Base-by-base conservation (phyloP, 768 basidiomycete genomes). In the Hericium rajendrae region DNA sequence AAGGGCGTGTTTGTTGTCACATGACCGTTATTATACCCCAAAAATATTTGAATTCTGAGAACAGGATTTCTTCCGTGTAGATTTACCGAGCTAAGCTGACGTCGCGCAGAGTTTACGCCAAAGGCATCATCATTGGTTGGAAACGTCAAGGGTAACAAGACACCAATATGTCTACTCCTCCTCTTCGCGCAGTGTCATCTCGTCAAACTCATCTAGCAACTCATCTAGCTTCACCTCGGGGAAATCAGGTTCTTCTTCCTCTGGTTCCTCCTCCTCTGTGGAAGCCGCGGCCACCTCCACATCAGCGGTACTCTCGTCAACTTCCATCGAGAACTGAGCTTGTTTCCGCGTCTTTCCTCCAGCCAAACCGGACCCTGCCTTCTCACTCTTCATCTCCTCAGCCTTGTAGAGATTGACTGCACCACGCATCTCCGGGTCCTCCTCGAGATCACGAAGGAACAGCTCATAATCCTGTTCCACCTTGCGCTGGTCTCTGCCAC, bases 401-500 rank as follows among this genome's bases (percentile, higher is more conserved):
- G 81, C 74, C 72, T 85, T 89, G 77, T 95, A 98, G 56, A 97
- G 66, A 71, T 97, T 94, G 64, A 98, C 85, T 9, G 82, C 82
- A 5, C 79, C 78, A 40, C 95, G 82, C 75, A 98, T 74, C 75
- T 97, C 94, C 20, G 86, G 85, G 72, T 97, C 94, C 70, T 98
- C 95, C 71, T 97, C 94, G 51, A 97, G 72, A 60, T 97, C 94
- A 49, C 88, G 81, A 71, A 98, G 74, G 82, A 99, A 99, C 53
- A 91, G 61, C 75, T 98, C 97, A 71, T 98, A 99, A 68, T 99
- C 95, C 68, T 91, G 85, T 64, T 97, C 94, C 57, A 98, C 91
- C 76, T 94, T 93, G 74, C 80, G 85, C 71, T 85, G 81, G 72
- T 95, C 94, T 50, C 92, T 76, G 38, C 93, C 94, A 11, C 94